phyloP scores from a whole-genome alignment of 2,329 filamentous ascomycete genomes.

The Cercospora nicotianae region DNA sequence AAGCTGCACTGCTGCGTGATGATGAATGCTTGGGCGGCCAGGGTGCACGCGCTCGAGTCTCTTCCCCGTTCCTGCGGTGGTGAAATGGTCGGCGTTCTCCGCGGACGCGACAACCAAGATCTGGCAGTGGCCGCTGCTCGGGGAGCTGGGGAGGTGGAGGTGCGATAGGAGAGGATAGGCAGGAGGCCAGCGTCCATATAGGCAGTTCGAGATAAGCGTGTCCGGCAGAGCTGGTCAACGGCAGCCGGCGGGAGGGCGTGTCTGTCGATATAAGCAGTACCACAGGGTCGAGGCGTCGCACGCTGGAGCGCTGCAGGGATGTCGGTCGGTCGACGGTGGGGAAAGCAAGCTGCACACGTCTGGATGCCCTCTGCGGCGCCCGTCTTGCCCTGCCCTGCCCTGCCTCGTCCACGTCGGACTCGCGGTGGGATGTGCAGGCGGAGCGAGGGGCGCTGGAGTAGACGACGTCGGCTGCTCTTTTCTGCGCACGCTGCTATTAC shows the following conservation, averaged over 20 bases:
- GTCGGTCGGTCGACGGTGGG: background rate
- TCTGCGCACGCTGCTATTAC: background rate
- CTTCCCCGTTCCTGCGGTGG: background rate
- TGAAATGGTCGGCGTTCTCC: background rate
- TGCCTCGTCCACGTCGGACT: background rate
- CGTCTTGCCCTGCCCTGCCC: background rate
- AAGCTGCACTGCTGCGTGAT: slow-evolving; percentile 1
- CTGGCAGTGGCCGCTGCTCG: background rate
- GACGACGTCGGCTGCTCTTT: background rate
- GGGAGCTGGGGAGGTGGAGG: background rate
- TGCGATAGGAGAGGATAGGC: background rate
- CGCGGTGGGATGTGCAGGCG: background rate
- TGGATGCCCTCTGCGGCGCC: background rate
- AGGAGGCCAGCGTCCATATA: background rate
- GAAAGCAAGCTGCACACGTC: background rate
- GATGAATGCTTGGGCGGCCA: background rate
- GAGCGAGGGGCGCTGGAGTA: background rate
- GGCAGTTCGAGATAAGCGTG: background rate
- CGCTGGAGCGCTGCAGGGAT: background rate
- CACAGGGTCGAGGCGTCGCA: background rate
- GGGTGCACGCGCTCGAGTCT: background rate
- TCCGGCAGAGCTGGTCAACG: background rate
- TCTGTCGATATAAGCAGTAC: background rate
- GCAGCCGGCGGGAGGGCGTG: background rate
- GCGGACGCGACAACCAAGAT: background rate